Conservation (phyloP, 2,329 filamentous ascomycete species). For the Aspergillus terreus region DNA sequence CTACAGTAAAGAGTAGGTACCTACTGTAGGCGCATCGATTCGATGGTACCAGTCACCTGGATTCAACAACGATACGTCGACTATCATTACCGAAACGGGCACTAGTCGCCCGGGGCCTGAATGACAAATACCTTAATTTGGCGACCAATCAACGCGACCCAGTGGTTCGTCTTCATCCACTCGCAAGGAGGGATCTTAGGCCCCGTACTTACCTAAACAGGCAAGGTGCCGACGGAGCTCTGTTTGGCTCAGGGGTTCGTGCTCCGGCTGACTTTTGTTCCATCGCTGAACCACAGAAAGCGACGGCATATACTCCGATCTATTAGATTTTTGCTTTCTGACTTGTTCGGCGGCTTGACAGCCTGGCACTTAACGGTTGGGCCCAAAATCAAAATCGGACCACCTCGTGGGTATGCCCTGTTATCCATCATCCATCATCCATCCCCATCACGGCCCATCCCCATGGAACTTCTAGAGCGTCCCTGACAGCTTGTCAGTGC, state of each 20-base stretch:
- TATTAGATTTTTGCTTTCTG: neutral
- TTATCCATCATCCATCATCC: neutral
- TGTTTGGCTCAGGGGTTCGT: conserved; percentile 15
- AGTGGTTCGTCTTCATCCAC: conserved; percentile 9
- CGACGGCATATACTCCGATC: neutral
- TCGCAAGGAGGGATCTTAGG: no score
- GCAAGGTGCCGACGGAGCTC: neutral
- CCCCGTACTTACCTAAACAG: no score
- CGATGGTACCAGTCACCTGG: conserved; percentile 3
- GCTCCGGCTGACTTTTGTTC: conserved; percentile 3
- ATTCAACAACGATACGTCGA: neutral
- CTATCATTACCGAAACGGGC: conserved; percentile 16
- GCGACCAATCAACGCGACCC: conserved; percentile 13
- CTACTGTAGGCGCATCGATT: neutral
- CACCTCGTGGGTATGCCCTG: no score
- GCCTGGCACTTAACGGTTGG: neutral
- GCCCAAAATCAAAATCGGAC: no score
- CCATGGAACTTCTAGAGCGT: neutral
- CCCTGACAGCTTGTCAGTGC: neutral
- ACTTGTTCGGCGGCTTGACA: neutral
- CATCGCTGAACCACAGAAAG: no score
- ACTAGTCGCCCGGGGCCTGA: conserved; percentile 7
- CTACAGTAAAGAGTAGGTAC: no score
- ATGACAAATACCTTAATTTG: conserved; percentile 25
- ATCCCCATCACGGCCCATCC: neutral